These are phyloP conservation scores for Ceratocystis harringtonii DNA, from an alignment of 2,329 filamentous ascomycete species.

Conservation along the genomic window DNA sequence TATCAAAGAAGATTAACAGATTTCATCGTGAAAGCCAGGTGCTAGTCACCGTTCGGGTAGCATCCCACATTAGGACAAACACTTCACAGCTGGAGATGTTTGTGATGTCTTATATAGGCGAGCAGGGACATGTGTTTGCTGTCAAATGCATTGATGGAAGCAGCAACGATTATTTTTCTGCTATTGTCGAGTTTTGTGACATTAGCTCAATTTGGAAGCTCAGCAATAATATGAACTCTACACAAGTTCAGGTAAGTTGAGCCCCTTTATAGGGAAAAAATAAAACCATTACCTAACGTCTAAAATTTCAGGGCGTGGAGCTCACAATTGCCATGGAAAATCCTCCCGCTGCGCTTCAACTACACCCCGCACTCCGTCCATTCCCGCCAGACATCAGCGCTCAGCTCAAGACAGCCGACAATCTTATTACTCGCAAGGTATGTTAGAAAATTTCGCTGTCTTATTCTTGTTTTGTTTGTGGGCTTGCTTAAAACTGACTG, in stretches of 20 bases:
- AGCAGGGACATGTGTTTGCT: conserved; percentile 16
- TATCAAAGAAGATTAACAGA: neutral
- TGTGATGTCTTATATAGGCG: neutral
- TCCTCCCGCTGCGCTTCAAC: neutral
- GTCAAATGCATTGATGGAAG: conserved; percentile 24
- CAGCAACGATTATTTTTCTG: neutral
- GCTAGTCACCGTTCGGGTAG: neutral
- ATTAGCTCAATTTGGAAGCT: neutral
- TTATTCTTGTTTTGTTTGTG: neutral
- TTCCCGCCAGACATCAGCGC: neutral
- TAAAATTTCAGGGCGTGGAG: neutral
- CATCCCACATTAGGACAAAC: conserved; percentile 12
- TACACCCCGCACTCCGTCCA: neutral
- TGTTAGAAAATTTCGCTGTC: neutral
- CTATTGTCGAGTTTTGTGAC: conserved; percentile 1
- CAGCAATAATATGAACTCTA: neutral
- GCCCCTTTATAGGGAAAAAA: neutral
- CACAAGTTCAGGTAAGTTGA: neutral
- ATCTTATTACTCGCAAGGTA: neutral
- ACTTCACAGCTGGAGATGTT: conserved; percentile 14
- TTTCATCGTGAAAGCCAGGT: conserved; percentile 5
- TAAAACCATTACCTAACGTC: neutral
- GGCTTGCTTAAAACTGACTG: neutral
- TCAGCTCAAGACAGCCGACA: neutral
- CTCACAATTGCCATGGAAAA: neutral